Conservation (phyloP, 2,329 filamentous ascomycete species). For the Bipolaris gigantea region DNA sequence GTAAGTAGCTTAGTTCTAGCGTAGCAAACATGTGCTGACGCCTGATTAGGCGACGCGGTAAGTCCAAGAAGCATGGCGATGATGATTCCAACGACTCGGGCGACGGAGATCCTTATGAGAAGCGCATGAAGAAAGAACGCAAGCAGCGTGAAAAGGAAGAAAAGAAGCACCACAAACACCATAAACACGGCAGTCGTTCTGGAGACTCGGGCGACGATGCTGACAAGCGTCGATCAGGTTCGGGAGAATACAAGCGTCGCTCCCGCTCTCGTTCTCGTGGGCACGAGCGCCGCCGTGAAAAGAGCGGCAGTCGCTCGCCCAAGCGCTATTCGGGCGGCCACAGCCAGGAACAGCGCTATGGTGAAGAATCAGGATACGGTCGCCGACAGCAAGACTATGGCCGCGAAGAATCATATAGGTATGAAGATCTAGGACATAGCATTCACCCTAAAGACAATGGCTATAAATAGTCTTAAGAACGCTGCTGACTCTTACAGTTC, state of each 20-base stretch:
- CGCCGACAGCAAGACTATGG: constrained; percentile 16
- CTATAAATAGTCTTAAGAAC: neutral
- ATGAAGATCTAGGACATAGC: neutral
- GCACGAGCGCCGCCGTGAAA: constrained; percentile 22
- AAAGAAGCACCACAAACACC: constrained; percentile 20
- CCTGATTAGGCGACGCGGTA: constrained; percentile 35
- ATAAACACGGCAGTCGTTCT: constrained; percentile 16
- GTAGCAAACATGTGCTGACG: constrained; percentile 13
- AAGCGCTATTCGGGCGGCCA: constrained; percentile 28
- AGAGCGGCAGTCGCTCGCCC: constrained; percentile 27
- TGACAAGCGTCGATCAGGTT: constrained; percentile 28
- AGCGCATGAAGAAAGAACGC: constrained; percentile 24
- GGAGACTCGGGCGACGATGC: constrained; percentile 21
- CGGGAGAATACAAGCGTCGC: constrained; percentile 16
- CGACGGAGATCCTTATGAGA: constrained; percentile 35
- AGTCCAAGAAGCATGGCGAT: constrained; percentile 48
- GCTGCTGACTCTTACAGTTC: constrained; percentile 3
- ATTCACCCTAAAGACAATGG: neutral
- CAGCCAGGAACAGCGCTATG: constrained; percentile 31
- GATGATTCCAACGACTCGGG: constrained; percentile 32
- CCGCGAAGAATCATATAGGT: constrained; percentile 7
- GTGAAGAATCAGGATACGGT: constrained; percentile 18
- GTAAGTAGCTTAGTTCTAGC: constrained; percentile 23
- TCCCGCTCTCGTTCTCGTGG: constrained; percentile 15
- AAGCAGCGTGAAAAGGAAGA: constrained; percentile 28